phyloP scores from a whole-genome alignment of 176 grass and related monocot genomes.

The Phyllostachys edulis region DNA sequence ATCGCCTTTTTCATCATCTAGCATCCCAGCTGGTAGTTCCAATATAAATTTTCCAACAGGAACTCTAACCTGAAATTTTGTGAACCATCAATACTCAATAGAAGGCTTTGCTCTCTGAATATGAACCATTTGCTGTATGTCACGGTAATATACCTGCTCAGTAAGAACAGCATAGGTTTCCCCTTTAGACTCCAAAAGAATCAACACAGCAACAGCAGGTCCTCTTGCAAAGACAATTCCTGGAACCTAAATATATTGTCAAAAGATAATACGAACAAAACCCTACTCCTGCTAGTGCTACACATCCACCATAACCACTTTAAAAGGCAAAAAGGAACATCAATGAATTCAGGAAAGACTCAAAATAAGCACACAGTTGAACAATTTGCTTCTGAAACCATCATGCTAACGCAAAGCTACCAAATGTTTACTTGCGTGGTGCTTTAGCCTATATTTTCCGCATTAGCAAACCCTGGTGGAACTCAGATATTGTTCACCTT shows the following conservation, averaged over 20 bases:
- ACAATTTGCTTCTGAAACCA: neutral
- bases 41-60: constrained; percentile 77
- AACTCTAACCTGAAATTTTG: constrained; percentile 66
- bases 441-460: neutral
- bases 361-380: neutral
- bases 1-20: constrained; percentile 86
- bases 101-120: neutral
- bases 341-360: neutral
- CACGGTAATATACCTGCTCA: constrained; percentile 57
- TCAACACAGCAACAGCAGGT: constrained; percentile 79
- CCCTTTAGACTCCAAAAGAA: constrained; percentile 79
- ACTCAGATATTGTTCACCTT: neutral
- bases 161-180: constrained; percentile 79
- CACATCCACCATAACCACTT: neutral
- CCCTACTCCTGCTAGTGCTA: neutral
- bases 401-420: neutral
- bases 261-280: constrained; percentile 19
- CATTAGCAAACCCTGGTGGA: neutral
- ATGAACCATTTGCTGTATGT: neutral
- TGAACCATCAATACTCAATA: neutral
- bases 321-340: neutral
- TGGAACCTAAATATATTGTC: constrained; percentile 70
- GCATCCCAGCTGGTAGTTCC: constrained; percentile 91
- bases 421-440: neutral
- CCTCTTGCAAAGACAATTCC: constrained; percentile 97